These are phyloP conservation scores for Reticulascus tulasneorum DNA, from an alignment of 2,329 filamentous ascomycete genomes.

Conservation along the genomic window DNA sequence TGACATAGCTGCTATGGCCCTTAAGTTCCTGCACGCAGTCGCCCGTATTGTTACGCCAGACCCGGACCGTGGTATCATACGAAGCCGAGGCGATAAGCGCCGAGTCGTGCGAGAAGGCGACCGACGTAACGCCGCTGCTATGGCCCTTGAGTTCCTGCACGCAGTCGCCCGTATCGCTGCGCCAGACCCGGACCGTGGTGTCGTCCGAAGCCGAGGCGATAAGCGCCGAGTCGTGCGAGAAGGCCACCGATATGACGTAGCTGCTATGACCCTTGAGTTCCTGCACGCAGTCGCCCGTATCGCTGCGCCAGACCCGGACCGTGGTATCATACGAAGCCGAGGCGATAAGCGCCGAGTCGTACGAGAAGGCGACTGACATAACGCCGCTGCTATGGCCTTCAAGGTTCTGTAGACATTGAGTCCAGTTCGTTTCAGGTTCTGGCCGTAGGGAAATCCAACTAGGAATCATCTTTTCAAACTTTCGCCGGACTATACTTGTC, in stretches of 20 bases:
- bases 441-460: slow-evolving; percentile 15
- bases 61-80: no score
- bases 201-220: background rate
- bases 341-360: slow-evolving; percentile 5
- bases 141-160: no score
- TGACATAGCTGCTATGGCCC: no score
- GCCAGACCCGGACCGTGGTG: background rate
- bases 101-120: no score
- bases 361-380: slow-evolving; percentile 9
- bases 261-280: slow-evolving; percentile 5
- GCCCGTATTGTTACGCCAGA: no score
- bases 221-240: slow-evolving; percentile 10
- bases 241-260: slow-evolving; percentile 3
- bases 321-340: background rate
- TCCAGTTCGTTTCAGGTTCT: slow-evolving; percentile 14
- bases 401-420: slow-evolving; percentile 13
- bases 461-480: slow-evolving; percentile 12
- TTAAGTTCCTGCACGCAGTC: no score
- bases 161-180: no score
- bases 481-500: slow-evolving; percentile 14
- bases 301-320: slow-evolving; percentile 1
- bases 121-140: no score
- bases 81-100: no score
- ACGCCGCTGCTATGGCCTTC: slow-evolving; percentile 3
- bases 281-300: slow-evolving; percentile 6